Conservation (phyloP, 345 rosid species). For the Murraya koenigii region DNA sequence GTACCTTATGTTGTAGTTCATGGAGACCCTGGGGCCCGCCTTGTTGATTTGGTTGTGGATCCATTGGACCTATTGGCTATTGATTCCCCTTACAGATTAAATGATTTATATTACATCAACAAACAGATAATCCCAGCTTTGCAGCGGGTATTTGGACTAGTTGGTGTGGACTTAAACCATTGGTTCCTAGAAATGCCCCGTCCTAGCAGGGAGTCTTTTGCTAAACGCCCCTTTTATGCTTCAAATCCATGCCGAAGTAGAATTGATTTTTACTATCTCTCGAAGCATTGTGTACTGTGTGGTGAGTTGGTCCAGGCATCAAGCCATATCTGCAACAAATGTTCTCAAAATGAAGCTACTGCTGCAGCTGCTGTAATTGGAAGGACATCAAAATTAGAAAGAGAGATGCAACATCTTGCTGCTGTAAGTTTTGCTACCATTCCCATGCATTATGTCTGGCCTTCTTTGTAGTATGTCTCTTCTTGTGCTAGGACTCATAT, state of each 20-base stretch:
- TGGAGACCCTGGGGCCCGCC: constrained; percentile 89
- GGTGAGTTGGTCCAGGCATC: constrained; percentile 81
- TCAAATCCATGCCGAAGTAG: constrained; percentile 55
- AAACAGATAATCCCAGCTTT: constrained; percentile 95
- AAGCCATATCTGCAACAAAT: constrained; percentile 59
- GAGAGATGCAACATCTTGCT: constrained; percentile 85
- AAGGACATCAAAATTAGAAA: constrained; percentile 81
- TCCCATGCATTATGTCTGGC: background rate
- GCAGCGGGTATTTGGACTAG: constrained; percentile 84
- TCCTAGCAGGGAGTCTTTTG: constrained; percentile 55
- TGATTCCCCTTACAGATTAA: constrained; percentile 73
- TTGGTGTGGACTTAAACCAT: constrained; percentile 72
- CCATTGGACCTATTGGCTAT: constrained; percentile 76
- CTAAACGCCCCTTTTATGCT: constrained; percentile 47
- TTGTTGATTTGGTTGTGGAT: constrained; percentile 95
- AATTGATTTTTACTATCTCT: constrained; percentile 84
- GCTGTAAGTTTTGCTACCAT: constrained; percentile 46
- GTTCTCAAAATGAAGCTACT: constrained; percentile 50
- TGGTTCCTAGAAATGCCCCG: constrained; percentile 97
- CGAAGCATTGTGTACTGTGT: constrained; percentile 82
- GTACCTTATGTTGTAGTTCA: constrained; percentile 92
- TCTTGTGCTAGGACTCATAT: background rate
- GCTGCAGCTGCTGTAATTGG: constrained; percentile 60
- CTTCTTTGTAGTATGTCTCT: background rate
- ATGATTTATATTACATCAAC: constrained; percentile 81